These are phyloP conservation scores for Coemansia sp. DNA, from an alignment of 192 early-diverging fungal species.

Conservation along the genomic window DNA sequence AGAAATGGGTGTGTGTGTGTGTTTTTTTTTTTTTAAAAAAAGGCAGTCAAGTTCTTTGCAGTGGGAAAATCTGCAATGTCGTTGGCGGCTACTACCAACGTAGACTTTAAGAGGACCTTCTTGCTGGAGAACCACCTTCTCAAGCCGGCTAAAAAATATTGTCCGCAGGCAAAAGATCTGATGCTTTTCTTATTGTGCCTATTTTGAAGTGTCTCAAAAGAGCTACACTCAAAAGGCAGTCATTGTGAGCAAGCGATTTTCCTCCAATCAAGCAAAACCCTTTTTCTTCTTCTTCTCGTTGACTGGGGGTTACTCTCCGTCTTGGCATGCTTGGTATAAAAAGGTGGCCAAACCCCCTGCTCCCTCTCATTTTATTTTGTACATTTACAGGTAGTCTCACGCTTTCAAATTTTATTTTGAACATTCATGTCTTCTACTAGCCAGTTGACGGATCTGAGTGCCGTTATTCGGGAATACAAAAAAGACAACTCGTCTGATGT, in stretches of 20 bases:
- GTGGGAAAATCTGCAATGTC: not conserved
- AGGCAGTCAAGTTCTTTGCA: not conserved
- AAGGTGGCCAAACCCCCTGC: not conserved
- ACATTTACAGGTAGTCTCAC: not conserved
- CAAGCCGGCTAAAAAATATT: not conserved
- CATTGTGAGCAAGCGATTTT: not conserved
- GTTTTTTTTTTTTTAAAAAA: no score
- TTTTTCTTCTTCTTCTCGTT: not conserved
- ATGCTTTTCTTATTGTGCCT: not conserved
- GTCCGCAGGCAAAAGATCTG: not conserved
- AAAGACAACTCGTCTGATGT: not conserved
- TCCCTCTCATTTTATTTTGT: not conserved
- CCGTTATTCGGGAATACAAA: not conserved
- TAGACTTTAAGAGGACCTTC: not conserved
- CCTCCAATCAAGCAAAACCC: not conserved
- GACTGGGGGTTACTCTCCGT: not conserved
- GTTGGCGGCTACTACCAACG: not conserved
- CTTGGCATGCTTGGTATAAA: not conserved
- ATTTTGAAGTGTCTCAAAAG: not conserved
- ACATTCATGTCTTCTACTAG: not conserved
- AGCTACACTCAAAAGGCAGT: not conserved
- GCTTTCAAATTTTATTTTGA: not conserved
- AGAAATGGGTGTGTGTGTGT: no score
- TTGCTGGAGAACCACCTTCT: not conserved
- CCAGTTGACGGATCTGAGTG: no score